Percentiles rank a stretch among this genome's conserved stretches.
These are phyloP conservation scores for Uronychia setigera DNA, from an alignment of 73 alveolate species.

Conservation along the genomic window DNA sequence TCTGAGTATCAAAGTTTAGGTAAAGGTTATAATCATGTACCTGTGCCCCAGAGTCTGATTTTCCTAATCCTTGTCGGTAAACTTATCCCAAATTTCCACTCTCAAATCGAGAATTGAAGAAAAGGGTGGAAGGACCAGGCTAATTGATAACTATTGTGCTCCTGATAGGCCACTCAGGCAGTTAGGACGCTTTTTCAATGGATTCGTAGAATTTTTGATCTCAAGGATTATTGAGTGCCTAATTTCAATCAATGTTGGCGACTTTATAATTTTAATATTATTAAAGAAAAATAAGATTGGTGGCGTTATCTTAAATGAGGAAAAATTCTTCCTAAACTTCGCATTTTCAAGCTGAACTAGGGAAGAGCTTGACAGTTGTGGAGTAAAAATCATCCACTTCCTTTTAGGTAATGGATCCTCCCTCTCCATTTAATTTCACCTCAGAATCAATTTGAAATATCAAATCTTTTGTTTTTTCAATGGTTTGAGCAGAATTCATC, in stretches of 20 bases:
- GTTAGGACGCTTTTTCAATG: not conserved
- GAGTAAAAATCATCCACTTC: not conserved
- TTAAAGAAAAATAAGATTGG: no score
- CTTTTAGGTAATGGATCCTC: not conserved
- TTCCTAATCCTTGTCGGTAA: constrained; percentile 3
- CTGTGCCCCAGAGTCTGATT: no score
- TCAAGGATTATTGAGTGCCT: not conserved
- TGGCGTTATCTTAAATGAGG: not conserved
- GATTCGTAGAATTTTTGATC: not conserved
- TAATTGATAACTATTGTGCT: not conserved
- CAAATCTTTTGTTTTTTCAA: not conserved
- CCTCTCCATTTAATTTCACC: not conserved
- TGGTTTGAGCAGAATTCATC: no score
- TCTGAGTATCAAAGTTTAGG: constrained; percentile 25
- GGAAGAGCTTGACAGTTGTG: not conserved
- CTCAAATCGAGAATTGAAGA: constrained; percentile 40
- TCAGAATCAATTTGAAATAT: not conserved
- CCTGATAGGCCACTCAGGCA: not conserved
- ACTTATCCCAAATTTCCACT: constrained; percentile 41
- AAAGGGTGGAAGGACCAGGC: not conserved
- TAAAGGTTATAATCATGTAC: constrained; percentile 36
- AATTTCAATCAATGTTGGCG: not conserved
- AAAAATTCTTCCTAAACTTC: not conserved
- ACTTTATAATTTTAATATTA: no score
- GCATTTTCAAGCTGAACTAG: not conserved